Evolutionary conservation across 169 alveolate genomes (phyloP), one percentile per base, ranked within the genome.

Genomic region (Amoebophrya sp.): DNA sequence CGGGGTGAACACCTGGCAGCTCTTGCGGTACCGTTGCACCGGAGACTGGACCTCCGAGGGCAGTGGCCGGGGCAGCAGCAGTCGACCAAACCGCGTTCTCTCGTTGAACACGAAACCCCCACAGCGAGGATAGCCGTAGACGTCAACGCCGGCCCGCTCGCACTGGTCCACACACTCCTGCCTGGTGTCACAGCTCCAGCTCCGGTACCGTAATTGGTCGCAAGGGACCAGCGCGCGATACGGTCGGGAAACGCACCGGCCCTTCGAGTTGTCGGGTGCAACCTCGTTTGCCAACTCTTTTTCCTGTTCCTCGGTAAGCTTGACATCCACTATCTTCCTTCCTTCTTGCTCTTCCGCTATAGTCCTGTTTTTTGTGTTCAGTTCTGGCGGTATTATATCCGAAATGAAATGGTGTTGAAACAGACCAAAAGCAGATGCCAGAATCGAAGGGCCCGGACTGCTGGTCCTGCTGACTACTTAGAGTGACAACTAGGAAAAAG

Each of bases 141-240:
- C 38, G 83, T 66, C 83, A 3, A n/a, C 29, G 83, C 83, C 83
- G 39, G 83, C 83, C 32, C 83, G 83, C 38, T 66, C 83, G 83
- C 83, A 66, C 35, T 7, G 29, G 83, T 66, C 83, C 32, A 66
- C 35, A 66, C 83, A 66, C 35, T 66, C 38, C 18, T 66, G 83
- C 35, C 35, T 7, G 10, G 39, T 12, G 83, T 66, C 83, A 25
- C 83, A 66, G 29, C 38, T 1, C 83, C 83, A 66, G 32, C 32
- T 1, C 7, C 83, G 83, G 18, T 66, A 66, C 38, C 83, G 83
- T 0, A 66, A 25, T 25, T 66, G 39, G 7, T 18, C 1, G 83
- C 83, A 66, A 25, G 83, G 83, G 35, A 66, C 10, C 35, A 2
- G 29, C 10, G 32, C 35, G 18, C 83, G 83, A n/a, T 25, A 66